Conservation (phyloP, 768 basidiomycete genomes). For the Lactarius sanguifluus region DNA sequence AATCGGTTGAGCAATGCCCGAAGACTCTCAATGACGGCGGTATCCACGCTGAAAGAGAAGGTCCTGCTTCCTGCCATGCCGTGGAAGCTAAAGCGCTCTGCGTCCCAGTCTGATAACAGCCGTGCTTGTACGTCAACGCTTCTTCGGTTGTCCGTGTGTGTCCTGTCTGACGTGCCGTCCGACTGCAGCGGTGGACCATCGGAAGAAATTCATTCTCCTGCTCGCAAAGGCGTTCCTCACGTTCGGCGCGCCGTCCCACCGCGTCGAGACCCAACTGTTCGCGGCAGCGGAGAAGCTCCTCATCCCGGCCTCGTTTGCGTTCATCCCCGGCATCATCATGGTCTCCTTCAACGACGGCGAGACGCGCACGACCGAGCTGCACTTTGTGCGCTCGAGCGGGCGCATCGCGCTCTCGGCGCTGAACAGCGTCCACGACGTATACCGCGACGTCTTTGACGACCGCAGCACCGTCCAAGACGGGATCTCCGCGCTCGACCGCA, state of each 20-base stretch:
- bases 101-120: constrained; percentile 22
- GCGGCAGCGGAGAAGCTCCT: constrained; percentile 78
- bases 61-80: constrained; percentile 16
- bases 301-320: constrained; percentile 79
- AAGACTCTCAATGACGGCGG: constrained; percentile 17
- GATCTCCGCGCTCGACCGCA: constrained; percentile 58
- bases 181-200: constrained; percentile 21
- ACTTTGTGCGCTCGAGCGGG: constrained; percentile 81
- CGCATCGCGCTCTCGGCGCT: constrained; percentile 80
- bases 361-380: constrained; percentile 70
- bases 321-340: constrained; percentile 75
- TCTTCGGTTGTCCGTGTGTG: background rate
- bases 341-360: constrained; percentile 79
- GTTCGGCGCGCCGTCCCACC: constrained; percentile 94
- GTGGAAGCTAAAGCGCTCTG: constrained; percentile 18
- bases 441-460: constrained; percentile 85
- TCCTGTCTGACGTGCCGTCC: background rate
- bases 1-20: background rate
- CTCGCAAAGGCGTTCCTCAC: constrained; percentile 84
- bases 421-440: constrained; percentile 79
- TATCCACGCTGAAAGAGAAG: constrained; percentile 16
- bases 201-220: constrained; percentile 75
- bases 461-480: constrained; percentile 72
- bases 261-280: constrained; percentile 84
- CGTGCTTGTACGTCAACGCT: constrained; percentile 14